Conservation (phyloP, 768 basidiomycete genomes). For the Tulasnella sp. region DNA sequence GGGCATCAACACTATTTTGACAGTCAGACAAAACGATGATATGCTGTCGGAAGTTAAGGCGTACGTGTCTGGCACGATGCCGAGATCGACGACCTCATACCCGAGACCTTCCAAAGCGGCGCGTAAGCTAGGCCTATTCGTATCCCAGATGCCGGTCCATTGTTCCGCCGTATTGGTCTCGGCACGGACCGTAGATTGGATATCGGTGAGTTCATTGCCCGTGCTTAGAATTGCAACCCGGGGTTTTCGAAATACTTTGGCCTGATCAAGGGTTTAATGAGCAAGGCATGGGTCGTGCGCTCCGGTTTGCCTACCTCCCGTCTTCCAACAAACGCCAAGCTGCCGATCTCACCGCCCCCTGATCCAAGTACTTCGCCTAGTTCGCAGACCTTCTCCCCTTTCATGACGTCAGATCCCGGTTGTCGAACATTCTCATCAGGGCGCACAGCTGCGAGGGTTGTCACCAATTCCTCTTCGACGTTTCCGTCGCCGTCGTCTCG, state of each 20-base stretch:
- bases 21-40: background rate
- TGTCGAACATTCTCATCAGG: slow-evolving; percentile 58
- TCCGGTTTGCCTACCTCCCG: slow-evolving; percentile 40
- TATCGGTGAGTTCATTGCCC: slow-evolving; percentile 66
- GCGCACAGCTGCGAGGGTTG: slow-evolving; percentile 49
- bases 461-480: slow-evolving; percentile 59
- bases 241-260: slow-evolving; percentile 57
- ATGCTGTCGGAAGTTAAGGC: slow-evolving; percentile 15
- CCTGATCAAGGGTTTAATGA: no score
- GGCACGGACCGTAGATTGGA: slow-evolving; percentile 30
- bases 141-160: slow-evolving; percentile 74
- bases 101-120: slow-evolving; percentile 60
- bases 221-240: slow-evolving; percentile 73
- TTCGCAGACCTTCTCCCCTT: slow-evolving; percentile 54
- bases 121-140: slow-evolving; percentile 68
- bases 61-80: slow-evolving; percentile 66
- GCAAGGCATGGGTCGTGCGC: background rate
- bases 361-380: slow-evolving; percentile 48
- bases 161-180: slow-evolving; percentile 20
- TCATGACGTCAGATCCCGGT: slow-evolving; percentile 59
- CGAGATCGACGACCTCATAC: slow-evolving; percentile 66
- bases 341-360: slow-evolving; percentile 73
- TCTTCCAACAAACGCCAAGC: slow-evolving; percentile 64
- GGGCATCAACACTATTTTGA: slow-evolving; percentile 38
- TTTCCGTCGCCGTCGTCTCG: slow-evolving; percentile 31